phyloP scores from a whole-genome alignment of 306 rosid genomes.

The Acacia confusa region DNA sequence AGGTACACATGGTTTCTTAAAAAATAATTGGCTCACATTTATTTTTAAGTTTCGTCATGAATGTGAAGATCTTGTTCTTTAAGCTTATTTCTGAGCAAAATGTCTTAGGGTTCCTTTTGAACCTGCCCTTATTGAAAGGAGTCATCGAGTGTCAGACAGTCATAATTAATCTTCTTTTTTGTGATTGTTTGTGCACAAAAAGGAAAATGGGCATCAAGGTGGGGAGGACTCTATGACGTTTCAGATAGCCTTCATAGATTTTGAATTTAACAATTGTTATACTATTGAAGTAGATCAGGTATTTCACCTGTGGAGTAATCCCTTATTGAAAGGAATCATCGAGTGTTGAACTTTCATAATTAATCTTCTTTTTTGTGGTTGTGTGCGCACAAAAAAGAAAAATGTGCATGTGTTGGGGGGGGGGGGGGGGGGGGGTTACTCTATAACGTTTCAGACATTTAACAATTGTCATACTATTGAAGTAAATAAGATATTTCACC shows the following conservation, averaged over 20 bases:
- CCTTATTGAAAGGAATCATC: constrained; percentile 2
- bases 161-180: not conserved
- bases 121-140: not conserved
- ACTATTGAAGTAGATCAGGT: not conserved
- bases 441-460: not conserved
- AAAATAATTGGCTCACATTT: constrained; percentile 1
- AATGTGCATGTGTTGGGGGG: not conserved
- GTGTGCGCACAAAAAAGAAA: not conserved
- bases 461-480: not conserved
- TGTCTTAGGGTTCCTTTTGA: not conserved
- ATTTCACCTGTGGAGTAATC: not conserved
- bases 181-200: not conserved
- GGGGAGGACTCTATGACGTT: not conserved
- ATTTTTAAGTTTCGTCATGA: not conserved
- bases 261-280: not conserved
- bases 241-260: not conserved
- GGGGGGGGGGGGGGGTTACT: not conserved
- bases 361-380: not conserved
- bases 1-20: constrained; percentile 45
- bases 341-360: not conserved
- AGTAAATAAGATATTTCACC: not conserved
- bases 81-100: constrained; percentile 2
- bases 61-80: constrained; percentile 6
- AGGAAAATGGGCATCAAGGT: not conserved
- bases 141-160: not conserved